Base-by-base conservation (phyloP, 2,329 filamentous ascomycete species). In the Penicillium expansum region DNA sequence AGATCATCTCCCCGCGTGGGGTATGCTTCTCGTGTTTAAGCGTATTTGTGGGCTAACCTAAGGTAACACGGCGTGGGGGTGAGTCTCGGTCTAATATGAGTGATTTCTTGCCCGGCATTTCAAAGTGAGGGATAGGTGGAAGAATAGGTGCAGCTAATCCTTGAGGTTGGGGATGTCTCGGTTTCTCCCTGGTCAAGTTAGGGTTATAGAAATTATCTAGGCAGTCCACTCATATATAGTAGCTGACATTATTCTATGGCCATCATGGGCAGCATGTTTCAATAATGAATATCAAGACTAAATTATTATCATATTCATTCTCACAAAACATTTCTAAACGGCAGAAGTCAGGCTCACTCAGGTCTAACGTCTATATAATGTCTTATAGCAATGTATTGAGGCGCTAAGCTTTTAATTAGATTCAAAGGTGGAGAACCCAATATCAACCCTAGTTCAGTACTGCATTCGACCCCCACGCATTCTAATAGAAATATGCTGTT, bases 1-100 rank as follows among this genome's bases (percentile, higher is more conserved):
- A 41, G 44, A 55, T 49, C 51, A 13, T 38, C 50, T 29, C 44
- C 42, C 42, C 24, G 32, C 42, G 52, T 54, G 52, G 52, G 44
- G 52, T 30, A 49, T 18, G 20, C 44, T 32, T 33, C 32, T 35
- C 32, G 48, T 33, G n/a, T 18, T 29, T 18, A 41, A 51, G 27
- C 48, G 18, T 32, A 16, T 24, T 51, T 42, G 29, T 24, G 37
- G 13, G n/a, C 37, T 50, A 39, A 30, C 48, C 48, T 8, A 27
- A 30, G 27, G 27, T 32, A 20, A 3, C 10, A 42, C 10, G 18
- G 37, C 37, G 37, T 51, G n/a, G 48, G 48, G 37, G 48, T 32
- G 11, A 16, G 13, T 39, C 6, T 24, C n/a, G 14, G 42, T 45
- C 2, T n/a, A 20, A 14, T 20, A 30, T 20, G 11, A 7, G 6